These are phyloP conservation scores for Lophiotrema nucula DNA, from an alignment of 495 filamentous ascomycete genomes.

Conservation along the genomic window DNA sequence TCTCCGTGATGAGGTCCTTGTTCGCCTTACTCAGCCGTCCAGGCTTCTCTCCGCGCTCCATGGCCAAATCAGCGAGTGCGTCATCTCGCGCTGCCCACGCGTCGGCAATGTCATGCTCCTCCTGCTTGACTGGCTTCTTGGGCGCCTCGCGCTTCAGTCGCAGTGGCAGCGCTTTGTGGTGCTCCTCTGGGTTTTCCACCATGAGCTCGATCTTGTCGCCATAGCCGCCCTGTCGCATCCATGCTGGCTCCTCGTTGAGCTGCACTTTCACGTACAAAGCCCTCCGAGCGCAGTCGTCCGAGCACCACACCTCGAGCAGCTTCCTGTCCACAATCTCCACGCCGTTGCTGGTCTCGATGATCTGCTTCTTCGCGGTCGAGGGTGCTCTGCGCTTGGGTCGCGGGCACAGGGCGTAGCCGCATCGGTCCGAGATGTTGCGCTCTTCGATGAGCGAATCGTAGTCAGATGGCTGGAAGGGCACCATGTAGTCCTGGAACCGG, in stretches of 20 bases:
- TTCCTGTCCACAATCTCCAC: conserved; percentile 58
- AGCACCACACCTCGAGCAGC: conserved; percentile 85
- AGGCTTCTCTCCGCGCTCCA: conserved; percentile 53
- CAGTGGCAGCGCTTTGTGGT: conserved; percentile 19
- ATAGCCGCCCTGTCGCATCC: conserved; percentile 53
- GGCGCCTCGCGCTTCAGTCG: conserved; percentile 21
- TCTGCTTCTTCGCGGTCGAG: conserved; percentile 48
- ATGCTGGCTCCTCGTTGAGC: conserved; percentile 72
- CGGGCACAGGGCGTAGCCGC: conserved; percentile 80
- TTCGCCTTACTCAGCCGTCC: conserved; percentile 17
- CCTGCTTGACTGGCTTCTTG: conserved; percentile 6
- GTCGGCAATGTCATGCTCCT: conserved; percentile 36
- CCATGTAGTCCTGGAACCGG: conserved; percentile 58
- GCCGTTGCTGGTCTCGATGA: conserved; percentile 52
- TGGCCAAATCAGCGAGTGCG: conserved; percentile 45
- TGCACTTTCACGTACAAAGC: conserved; percentile 86
- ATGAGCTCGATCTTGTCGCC: conserved; percentile 32
- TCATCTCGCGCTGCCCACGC: conserved; percentile 32
- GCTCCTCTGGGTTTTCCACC: conserved; percentile 33
- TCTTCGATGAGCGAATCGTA: conserved; percentile 85
- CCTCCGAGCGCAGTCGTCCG: conserved; percentile 68
- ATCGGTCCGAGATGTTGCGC: conserved; percentile 72
- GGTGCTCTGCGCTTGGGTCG: conserved; percentile 51
- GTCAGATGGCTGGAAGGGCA: conserved; percentile 76
- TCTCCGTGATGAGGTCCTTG: conserved; percentile 20